phyloP scores from a whole-genome alignment of 2,329 filamentous ascomycete species.

The Verticillium zaregamsianum region DNA sequence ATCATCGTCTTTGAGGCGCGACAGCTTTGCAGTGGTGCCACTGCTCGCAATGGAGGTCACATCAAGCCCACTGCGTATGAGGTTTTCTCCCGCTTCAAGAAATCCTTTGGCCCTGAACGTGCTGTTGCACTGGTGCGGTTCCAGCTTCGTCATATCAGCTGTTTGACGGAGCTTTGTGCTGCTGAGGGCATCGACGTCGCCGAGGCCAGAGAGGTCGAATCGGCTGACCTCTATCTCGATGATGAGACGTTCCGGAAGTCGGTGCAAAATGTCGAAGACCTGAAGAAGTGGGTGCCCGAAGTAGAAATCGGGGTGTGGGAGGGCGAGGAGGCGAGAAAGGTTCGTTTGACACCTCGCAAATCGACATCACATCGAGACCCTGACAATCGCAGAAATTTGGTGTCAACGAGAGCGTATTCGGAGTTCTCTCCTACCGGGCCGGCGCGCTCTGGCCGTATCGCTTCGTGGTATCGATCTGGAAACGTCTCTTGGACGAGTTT shows the following conservation, averaged over 20 bases:
- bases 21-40: constrained; percentile 7
- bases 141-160: constrained; percentile 8
- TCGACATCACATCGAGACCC: not conserved
- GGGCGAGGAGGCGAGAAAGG: constrained; percentile 25
- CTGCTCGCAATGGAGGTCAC: constrained; percentile 8
- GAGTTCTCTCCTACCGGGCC: constrained; percentile 39
- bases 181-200: constrained; percentile 8
- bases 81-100: constrained; percentile 7
- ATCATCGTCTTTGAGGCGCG: constrained; percentile 15
- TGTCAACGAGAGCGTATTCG: constrained; percentile 27
- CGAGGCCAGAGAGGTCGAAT: constrained; percentile 6
- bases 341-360: constrained; percentile 8
- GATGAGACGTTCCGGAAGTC: constrained; percentile 9
- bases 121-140: constrained; percentile 7
- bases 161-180: constrained; percentile 1
- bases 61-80: constrained; percentile 11
- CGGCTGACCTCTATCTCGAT: constrained; percentile 6
- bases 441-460: constrained; percentile 46
- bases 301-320: constrained; percentile 29
- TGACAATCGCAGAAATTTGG: constrained; percentile 26
- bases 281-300: constrained; percentile 35
- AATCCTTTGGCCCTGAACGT: constrained; percentile 6
- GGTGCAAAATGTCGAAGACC: constrained; percentile 19
- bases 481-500: constrained; percentile 8
- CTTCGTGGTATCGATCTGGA: constrained; percentile 4